Conservation (phyloP, 2,329 filamentous ascomycete species). For the Trichoderma sp. region DNA sequence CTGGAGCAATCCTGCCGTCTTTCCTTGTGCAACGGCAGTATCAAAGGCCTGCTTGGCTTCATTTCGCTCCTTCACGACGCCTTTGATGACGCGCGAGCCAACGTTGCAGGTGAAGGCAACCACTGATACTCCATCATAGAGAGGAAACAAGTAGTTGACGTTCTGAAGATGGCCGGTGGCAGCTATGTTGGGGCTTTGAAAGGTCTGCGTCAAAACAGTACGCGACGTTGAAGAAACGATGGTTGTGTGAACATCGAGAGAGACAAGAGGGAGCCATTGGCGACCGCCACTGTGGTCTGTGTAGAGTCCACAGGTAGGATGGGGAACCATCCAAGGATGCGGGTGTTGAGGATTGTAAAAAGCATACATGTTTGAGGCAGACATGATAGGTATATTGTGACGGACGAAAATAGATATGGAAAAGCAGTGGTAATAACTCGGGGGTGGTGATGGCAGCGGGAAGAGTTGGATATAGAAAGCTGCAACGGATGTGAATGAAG, state of each 20-base stretch:
- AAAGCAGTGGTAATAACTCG: not conserved
- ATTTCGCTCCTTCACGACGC: slow-evolving; percentile 66
- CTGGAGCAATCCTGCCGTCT: slow-evolving; percentile 67
- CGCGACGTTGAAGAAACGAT: slow-evolving; percentile 58
- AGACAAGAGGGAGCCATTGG: slow-evolving; percentile 59
- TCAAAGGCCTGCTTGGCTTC: slow-evolving; percentile 62
- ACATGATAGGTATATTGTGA: not conserved
- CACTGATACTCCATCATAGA: slow-evolving; percentile 72
- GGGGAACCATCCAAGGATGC: not conserved
- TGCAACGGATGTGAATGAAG: not conserved
- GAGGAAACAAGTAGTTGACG: slow-evolving; percentile 67
- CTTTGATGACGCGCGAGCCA: slow-evolving; percentile 59
- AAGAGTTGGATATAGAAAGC: not conserved
- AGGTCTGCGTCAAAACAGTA: slow-evolving; percentile 57
- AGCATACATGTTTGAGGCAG: not conserved
- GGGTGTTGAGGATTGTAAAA: not conserved
- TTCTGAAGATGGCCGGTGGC: slow-evolving; percentile 39
- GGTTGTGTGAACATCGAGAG: slow-evolving; percentile 59
- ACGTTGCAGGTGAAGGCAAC: slow-evolving; percentile 67
- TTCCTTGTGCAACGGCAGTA: slow-evolving; percentile 57
- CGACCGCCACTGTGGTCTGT: slow-evolving; percentile 30
- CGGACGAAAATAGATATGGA: not conserved
- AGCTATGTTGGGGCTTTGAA: slow-evolving; percentile 55
- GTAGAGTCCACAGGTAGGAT: slow-evolving; percentile 40
- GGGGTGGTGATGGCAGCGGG: not conserved